Evolutionary conservation across 2,329 filamentous ascomycete species (phyloP).

Genomic region (Diplodia mutila): DNA sequence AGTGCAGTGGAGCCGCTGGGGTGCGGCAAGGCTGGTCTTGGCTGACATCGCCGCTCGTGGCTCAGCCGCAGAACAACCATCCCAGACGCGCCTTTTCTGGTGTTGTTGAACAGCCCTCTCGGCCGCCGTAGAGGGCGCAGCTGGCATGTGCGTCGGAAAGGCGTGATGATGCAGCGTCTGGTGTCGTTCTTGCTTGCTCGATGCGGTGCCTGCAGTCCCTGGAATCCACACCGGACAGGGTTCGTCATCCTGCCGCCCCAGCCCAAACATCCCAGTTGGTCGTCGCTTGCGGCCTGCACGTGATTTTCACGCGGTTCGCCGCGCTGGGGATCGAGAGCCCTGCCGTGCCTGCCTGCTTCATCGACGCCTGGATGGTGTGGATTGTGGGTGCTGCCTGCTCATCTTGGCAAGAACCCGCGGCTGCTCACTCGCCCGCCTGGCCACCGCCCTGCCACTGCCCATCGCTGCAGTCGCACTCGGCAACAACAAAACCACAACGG

Average conservation of each 20-base stretch:
- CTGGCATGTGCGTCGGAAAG: background rate
- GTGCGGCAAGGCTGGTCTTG: conserved; percentile 4
- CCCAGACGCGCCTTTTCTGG: background rate
- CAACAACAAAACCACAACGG: background rate
- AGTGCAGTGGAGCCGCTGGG: conserved; percentile 7
- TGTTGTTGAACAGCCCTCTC: background rate
- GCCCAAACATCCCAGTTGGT: background rate
- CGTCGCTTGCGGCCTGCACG: conserved; percentile 4
- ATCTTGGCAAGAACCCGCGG: background rate
- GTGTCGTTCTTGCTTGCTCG: background rate
- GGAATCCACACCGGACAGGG: background rate
- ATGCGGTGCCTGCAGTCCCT: background rate
- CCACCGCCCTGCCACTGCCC: background rate
- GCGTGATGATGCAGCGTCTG: background rate
- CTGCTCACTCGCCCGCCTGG: background rate
- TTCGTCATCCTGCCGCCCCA: background rate
- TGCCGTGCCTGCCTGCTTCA: background rate
- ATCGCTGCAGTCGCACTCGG: too few relatives aligned
- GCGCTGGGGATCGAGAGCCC: background rate
- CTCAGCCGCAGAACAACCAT: background rate
- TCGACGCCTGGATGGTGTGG: background rate
- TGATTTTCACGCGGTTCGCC: background rate
- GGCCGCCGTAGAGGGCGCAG: background rate
- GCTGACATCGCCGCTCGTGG: conserved; percentile 4
- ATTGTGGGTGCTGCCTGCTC: background rate